Percentiles rank a stretch among this genome's conserved stretches.
These are phyloP conservation scores for Skeletonema menzelii DNA, from an alignment of 108 stramenopile species.

Conservation along the genomic window DNA sequence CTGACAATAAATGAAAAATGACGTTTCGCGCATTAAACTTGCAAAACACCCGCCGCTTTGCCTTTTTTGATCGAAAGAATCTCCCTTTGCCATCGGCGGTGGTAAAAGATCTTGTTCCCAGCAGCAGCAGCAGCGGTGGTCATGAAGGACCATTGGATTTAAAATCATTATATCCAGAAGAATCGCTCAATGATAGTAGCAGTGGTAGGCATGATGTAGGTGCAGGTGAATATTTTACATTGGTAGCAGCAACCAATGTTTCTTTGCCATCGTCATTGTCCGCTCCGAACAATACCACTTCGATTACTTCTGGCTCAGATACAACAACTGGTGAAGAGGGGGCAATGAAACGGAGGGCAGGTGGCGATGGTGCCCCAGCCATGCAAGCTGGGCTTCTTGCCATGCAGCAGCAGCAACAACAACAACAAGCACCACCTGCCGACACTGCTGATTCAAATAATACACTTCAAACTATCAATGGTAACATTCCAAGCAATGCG, in stretches of 20 bases:
- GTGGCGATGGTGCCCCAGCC: slow-evolving; percentile 35
- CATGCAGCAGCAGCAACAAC: slow-evolving; percentile 7
- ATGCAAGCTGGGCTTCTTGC: slow-evolving; percentile 38
- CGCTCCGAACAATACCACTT: background rate
- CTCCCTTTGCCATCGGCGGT: slow-evolving; percentile 72
- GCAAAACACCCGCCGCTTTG: slow-evolving; percentile 55
- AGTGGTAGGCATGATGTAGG: slow-evolving; percentile 11
- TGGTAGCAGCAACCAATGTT: slow-evolving; percentile 17
- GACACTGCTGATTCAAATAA: background rate
- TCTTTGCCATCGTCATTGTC: slow-evolving; percentile 20
- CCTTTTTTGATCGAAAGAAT: slow-evolving; percentile 85
- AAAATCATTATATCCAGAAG: slow-evolving; percentile 17
- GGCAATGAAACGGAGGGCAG: slow-evolving; percentile 12
- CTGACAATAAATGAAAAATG: too few species aligned
- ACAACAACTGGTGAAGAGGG: slow-evolving; percentile 1
- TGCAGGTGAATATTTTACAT: slow-evolving; percentile 35
- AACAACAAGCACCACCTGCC: background rate
- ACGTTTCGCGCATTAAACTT: background rate
- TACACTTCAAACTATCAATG: background rate
- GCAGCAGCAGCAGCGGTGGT: background rate
- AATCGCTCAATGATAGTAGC: slow-evolving; percentile 4
- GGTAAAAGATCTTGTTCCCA: slow-evolving; percentile 68
- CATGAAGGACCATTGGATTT: slow-evolving; percentile 8
- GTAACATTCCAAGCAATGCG: background rate
- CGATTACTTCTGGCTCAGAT: background rate